phyloP scores from a whole-genome alignment of 177 flowering plant species.

The Tripterygium wilfordii region DNA sequence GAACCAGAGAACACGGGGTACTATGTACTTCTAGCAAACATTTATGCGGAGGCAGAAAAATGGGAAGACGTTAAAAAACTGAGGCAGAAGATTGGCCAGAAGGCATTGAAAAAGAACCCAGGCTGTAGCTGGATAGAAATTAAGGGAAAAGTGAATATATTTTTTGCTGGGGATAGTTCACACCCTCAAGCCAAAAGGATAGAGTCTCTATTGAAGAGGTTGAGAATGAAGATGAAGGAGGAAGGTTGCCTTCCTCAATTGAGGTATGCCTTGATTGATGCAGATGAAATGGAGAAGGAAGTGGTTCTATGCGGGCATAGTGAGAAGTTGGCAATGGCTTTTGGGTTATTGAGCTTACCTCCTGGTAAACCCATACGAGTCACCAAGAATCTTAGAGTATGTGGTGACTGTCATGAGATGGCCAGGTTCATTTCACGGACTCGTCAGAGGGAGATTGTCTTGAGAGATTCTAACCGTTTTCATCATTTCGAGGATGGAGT shows the following conservation, averaged over 20 bases:
- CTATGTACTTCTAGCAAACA: constrained; percentile 47
- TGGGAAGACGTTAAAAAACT: constrained; percentile 51
- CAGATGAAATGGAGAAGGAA: constrained; percentile 42
- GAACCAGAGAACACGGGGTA: constrained; percentile 62
- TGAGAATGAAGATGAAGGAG: constrained; percentile 32
- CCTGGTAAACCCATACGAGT: constrained; percentile 43
- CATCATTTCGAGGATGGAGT: constrained; percentile 52
- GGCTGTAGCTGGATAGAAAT: constrained; percentile 69
- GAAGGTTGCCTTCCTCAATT: constrained; percentile 29
- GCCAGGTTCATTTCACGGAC: constrained; percentile 53
- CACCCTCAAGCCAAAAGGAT: constrained; percentile 34
- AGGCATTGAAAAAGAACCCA: constrained; percentile 39
- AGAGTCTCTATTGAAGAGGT: constrained; percentile 22
- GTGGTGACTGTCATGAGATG: constrained; percentile 63
- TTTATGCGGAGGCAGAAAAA: constrained; percentile 58
- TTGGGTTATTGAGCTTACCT: constrained; percentile 42
- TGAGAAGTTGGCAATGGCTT: constrained; percentile 60
- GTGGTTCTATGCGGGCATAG: constrained; percentile 55
- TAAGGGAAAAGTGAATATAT: constrained; percentile 39
- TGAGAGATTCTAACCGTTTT: constrained; percentile 57
- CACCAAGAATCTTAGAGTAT: constrained; percentile 44
- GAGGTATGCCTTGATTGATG: constrained; percentile 37
- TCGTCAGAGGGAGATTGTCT: constrained; percentile 37
- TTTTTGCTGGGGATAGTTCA: constrained; percentile 38
- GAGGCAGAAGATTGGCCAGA: constrained; percentile 29